Base-by-base conservation (phyloP, 1,284 basidiomycete genomes). In the Macrocystidia cucumis region DNA sequence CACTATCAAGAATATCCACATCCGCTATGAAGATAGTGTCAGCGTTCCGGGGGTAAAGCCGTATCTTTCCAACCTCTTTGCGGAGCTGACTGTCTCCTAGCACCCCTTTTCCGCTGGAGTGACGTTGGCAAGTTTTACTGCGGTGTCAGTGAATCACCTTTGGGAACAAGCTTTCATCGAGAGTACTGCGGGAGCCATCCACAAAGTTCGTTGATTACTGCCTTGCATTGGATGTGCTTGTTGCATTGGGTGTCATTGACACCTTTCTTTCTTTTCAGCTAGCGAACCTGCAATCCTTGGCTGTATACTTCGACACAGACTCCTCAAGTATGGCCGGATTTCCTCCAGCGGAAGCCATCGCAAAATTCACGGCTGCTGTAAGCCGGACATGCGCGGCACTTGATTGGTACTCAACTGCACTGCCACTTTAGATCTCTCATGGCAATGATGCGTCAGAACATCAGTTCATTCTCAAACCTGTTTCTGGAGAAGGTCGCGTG, bases 101-200 rank as follows among this genome's bases (percentile, higher is more conserved):
- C 95, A 97, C 58, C 95, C 95, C 5, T 98, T 99, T 56, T 84
- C 95, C 2, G 84, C 83, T 20, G 96, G 97, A 42, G 51, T 95
- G 30, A 98, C 95, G 1, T 67, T 99, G n/a, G 80, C 87, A 3
- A 81, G 85, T 24, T 97, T 99, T 56, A 84, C 88, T 4, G 91
- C 92, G 18, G 78, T 86, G n/a, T 98, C 96, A 1, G 92, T 95
- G 1, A 80, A 99, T 53, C 82, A 78, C 43, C 65, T 79, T 38
- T 99, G 97, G 97, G 64, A 87, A 43, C 78, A 93, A n/a, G 80
- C 91, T 1, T 98, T 98, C 62, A 91, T 98, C 37, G 87, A 93
- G 60, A 92, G 91, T 54, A 86, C 82, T 7, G 73, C 81, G 3
- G 81, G 88, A 22, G 84, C 86, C 21, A 87, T 98, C 29, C 91